Evolutionary conservation across 2,329 filamentous ascomycete species (phyloP).

Genomic region (Fusarium duplospermum): DNA sequence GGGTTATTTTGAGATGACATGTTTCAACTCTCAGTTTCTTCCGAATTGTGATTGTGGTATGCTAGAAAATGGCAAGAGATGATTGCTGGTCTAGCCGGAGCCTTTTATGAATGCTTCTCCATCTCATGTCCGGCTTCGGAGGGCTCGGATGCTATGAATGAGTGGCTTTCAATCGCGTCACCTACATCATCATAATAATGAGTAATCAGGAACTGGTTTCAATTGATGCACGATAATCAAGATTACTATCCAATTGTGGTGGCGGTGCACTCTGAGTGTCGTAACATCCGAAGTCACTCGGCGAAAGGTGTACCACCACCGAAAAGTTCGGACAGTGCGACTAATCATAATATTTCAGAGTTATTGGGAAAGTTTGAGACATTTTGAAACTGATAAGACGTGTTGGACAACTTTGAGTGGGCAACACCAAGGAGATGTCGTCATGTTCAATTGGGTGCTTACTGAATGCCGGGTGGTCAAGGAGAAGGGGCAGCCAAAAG

Average conservation of each 20-base stretch:
- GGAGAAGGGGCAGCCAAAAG: neutral
- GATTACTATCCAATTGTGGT: neutral
- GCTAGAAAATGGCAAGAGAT: neutral
- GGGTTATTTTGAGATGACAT: neutral
- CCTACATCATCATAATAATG: neutral
- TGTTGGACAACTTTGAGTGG: neutral
- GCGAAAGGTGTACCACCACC: neutral
- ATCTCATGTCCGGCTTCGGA: neutral
- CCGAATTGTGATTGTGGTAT: neutral
- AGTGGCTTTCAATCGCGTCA: neutral
- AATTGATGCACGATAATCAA: neutral
- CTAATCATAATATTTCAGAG: neutral
- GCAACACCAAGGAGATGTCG: neutral
- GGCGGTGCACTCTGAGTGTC: neutral
- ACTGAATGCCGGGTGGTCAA: neutral
- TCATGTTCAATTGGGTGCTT: neutral
- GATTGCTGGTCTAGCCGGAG: neutral
- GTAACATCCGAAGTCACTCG: neutral
- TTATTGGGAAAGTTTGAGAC: neutral
- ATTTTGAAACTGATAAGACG: neutral
- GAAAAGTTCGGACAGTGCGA: neutral
- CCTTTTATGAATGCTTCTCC: neutral
- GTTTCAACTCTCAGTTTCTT: neutral
- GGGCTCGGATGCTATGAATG: neutral
- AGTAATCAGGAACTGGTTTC: neutral